Evolutionary conservation across 129 eudicot species (phyloP), one percentile per base, ranked within the genome.

Genomic region (Ambrosia trifida): DNA sequence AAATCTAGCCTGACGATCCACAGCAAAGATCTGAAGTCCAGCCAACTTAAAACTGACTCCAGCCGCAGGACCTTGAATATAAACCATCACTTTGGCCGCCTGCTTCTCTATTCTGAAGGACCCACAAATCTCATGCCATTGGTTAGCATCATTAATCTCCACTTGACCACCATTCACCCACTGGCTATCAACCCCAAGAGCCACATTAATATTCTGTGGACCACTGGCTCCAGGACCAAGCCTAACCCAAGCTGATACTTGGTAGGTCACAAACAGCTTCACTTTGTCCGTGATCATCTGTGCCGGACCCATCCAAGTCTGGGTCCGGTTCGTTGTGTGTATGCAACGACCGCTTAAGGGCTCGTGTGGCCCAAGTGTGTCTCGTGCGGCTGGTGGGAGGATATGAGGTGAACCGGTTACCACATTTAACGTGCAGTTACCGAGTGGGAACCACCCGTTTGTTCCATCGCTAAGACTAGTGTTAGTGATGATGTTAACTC

Each of bases 231-330:
- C 84, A n/a, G 83, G 80, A 4, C 96, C 88, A 33, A 89, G 78
- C 20, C 84, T 73, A 74, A 93, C 96, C 98, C 98, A 93, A 11
- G 95, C 95, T 6, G 92, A 93, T 33, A 93, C 91, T 73, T 93
- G 98, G 70, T 93, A 89, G 1, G 98, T 93, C 71, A 85, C 68
- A 79, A 68, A 89, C 45, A 89, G 88, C 49, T 89, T 73, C n/a
- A 93, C 66, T 67, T 87, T 88, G 43, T 89, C 95, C 11, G 98
- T 87, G 61, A 93, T 89, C 79, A 83, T 89, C 83, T 93, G 98
- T 54, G 98, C 96, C 0, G 98, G 98, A 72, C 98, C 98, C 96
- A 93, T 93, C 98, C 98, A 93, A 43, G 80, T 87, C 80, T 93
- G 90, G 51, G 95, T 87, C 16, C 98, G 98, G 30, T 85, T 93